A percentile compares a stretch with the other conserved stretches of the same genome.
phyloP scores from a whole-genome alignment of 75 land plant species.

The Cryptomeria japonica region DNA sequence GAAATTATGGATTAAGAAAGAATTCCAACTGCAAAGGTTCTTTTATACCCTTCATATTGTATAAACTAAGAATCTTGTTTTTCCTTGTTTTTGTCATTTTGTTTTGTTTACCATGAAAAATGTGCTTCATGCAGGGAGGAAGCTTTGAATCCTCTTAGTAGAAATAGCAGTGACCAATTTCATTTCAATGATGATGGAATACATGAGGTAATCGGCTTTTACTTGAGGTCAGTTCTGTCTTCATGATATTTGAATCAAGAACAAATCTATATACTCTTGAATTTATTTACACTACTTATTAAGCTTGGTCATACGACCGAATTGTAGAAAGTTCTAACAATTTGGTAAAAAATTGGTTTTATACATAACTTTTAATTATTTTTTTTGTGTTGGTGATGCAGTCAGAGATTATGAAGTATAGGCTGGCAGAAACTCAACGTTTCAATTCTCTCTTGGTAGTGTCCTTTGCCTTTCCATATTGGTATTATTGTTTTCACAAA shows the following conservation, averaged over 20 bases:
- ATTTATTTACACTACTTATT: not conserved
- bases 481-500: not conserved
- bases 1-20: not conserved
- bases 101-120: not conserved
- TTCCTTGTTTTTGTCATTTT: not conserved
- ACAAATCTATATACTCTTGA: not conserved
- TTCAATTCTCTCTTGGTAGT: conserved; percentile 7
- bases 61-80: not conserved
- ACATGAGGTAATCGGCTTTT: conserved; percentile 11
- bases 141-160: not conserved
- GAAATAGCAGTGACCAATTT: not conserved
- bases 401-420: not conserved
- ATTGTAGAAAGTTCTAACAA: not conserved
- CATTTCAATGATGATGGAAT: conserved; percentile 2
- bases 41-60: not conserved
- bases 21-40: not conserved
- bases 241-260: not conserved
- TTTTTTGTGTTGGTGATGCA: not conserved
- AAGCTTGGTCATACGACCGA: not conserved
- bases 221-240: conserved; percentile 13
- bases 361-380: not conserved
- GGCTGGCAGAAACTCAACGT: not conserved
- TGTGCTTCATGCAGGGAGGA: not conserved
- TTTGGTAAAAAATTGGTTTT: not conserved
- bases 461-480: not conserved